phyloP scores from a whole-genome alignment of 306 rosid genomes.

The Pyrus betulifolia region DNA sequence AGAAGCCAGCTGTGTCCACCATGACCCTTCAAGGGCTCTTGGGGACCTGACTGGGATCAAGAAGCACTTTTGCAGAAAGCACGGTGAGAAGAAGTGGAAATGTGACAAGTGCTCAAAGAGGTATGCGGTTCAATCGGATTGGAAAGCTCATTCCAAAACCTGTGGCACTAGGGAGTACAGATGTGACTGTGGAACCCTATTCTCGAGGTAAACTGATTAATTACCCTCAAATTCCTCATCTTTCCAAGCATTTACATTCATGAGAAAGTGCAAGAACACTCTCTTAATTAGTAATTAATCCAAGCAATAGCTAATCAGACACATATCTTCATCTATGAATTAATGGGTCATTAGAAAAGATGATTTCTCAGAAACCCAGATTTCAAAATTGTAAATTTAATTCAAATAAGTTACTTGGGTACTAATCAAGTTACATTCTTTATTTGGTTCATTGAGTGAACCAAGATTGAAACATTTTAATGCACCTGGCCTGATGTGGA shows the following conservation, averaged over 20 bases:
- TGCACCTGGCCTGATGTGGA: neutral
- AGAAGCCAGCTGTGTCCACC: slow-evolving; percentile 75
- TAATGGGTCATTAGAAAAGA: neutral
- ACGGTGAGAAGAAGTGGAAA: slow-evolving; percentile 99
- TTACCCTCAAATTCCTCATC: neutral
- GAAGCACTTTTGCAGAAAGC: slow-evolving; percentile 93
- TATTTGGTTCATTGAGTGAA: neutral
- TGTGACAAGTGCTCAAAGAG: slow-evolving; percentile 91
- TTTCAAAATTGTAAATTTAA: neutral
- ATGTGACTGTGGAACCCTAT: slow-evolving; percentile 99
- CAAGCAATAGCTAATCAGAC: neutral
- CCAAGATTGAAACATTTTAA: neutral
- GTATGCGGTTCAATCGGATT: slow-evolving; percentile 96
- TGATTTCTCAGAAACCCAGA: neutral
- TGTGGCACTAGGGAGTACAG: slow-evolving; percentile 95
- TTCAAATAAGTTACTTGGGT: neutral
- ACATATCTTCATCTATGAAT: neutral
- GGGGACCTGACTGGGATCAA: slow-evolving; percentile 95
- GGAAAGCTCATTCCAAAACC: slow-evolving; percentile 95
- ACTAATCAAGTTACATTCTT: neutral
- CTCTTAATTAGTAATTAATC: neutral
- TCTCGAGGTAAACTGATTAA: slow-evolving; percentile 68
- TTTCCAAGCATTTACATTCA: neutral
- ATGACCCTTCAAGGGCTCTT: slow-evolving; percentile 83
- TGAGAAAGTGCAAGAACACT: neutral